Base-by-base conservation (phyloP, 768 basidiomycete species). In the Pulveroboletus sp. region DNA sequence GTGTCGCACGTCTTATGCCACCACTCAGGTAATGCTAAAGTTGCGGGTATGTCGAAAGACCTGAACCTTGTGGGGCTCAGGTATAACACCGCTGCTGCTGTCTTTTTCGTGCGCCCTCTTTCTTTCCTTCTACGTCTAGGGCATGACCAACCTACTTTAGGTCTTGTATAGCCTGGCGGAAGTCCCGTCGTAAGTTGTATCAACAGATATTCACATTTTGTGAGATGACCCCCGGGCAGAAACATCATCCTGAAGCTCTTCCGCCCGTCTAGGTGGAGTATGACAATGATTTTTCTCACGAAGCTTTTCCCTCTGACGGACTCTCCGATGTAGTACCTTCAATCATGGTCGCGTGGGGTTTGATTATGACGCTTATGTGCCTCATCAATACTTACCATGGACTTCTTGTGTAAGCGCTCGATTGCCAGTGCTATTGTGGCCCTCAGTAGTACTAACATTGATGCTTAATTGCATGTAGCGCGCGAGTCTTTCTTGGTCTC, bases 41-140 rank as follows among this genome's bases (percentile, higher is more conserved):
- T 79, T 21, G 76, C 76, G 8, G 75, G 75, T 16, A 69, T 77
- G 74, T 59, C 67, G 14, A 53, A 44, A 2, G 72, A 76, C 49
- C 54, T 72, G 38, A 23, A 69, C 19, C 65, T 72, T 20, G 47
- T 59, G 12, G 69, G 71, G 2, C 56, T 69, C 24, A 57, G 51
- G 31, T 72, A 72, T 45, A 73, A 72, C 40, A 67, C 56, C 14
- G 71, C 64, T 20, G 69, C 71, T 20, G 68, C 72, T 13, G 55
- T 75, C 51, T 72, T 73, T 53, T 74, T 71, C 37, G 65, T 65
- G 23, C 35, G 63, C n/a, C n/a, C n/a, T 25, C 46, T 49, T 40
- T 20, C 13, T 46, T 35, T 12, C 27, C 9, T 39, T 39, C 14
- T 7, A 21, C 17, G 27, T 27, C 19, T 33, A n/a, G 42, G 29